phyloP scores from a whole-genome alignment of 495 filamentous ascomycete genomes.

The Rhypophila decipiens region DNA sequence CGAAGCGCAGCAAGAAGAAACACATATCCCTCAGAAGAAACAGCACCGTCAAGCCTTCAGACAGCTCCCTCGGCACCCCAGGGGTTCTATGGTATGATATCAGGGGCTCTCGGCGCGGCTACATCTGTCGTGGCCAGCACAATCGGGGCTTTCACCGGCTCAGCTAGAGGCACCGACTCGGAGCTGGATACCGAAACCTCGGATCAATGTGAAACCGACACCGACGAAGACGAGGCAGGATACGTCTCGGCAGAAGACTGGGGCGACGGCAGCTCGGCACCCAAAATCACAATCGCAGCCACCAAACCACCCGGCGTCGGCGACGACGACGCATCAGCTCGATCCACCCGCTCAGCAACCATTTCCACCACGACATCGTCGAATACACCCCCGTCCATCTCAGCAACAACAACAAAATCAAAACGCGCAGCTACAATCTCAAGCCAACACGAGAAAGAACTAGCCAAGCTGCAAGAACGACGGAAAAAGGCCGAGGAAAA shows the following conservation, averaged over 20 bases:
- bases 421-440: constrained; percentile 11
- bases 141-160: constrained; percentile 25
- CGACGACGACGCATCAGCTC: constrained; percentile 18
- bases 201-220: no score
- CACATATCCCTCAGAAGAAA: background rate
- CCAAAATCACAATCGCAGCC: no score
- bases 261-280: constrained; percentile 1
- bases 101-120: constrained; percentile 36
- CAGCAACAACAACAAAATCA: background rate
- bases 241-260: constrained; percentile 43
- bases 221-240: constrained; percentile 36
- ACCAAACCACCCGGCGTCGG: constrained; percentile 15
- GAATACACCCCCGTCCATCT: background rate
- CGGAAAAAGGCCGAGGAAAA: constrained; percentile 66
- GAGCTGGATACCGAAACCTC: constrained; percentile 25
- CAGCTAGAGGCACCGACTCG: constrained; percentile 25
- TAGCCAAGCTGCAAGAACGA: constrained; percentile 65
- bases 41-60: background rate
- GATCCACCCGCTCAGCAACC: constrained; percentile 18
- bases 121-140: constrained; percentile 34
- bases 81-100: constrained; percentile 46
- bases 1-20: background rate
- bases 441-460: constrained; percentile 66
- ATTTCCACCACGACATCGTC: constrained; percentile 18
- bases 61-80: constrained; percentile 40